Evolutionary conservation across 768 basidiomycete species (phyloP), one percentile per base, ranked within the genome.

Genomic region (Pleurotus platypus): DNA sequence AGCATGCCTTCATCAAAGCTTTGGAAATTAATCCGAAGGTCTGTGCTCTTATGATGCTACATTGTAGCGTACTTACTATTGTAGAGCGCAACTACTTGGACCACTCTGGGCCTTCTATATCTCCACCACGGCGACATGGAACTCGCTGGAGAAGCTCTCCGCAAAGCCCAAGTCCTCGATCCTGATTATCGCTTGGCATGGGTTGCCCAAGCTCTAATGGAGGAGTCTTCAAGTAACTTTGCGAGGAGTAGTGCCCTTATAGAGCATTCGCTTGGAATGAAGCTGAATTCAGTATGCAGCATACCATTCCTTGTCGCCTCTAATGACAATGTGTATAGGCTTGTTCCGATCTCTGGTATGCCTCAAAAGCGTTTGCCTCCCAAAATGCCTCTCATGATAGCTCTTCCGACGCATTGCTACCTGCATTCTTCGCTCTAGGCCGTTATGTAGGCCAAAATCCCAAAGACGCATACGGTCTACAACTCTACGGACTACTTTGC

Each of bases 1-100:
- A 99, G 69, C 94, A 98, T 72, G 90, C 92, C 3, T 97, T 92
- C 64, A 85, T 98, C 66, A 89, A 84, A 57, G 89, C 94, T 4
- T 70, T 98, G 46, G 95, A 98, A 63, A 75, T 91, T 39, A 87
- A 98, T 66, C 70, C 82, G 0, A 96, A 96, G 78, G 92, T 90
- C 60, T 42, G 22, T 46, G n/a, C 55, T 11, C 30, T 12, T 26
- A 49, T 57, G 35, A 45, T 42, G 20, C n/a, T 16, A 47, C 57
- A 27, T 49, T 20, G 18, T 54, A 24, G 18, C 46, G 55, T 53
- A 59, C 59, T 24, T 8, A 12, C 16, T 4, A 45, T 40, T 18
- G 62, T 24, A 93, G 90, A 87, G 86, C 64, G 85, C 86, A 27
- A 62, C 71, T 12, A 81, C 86, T 0, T 98, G 97, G 97, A 82